Base-by-base conservation (phyloP, 768 basidiomycete species). In the Roridomyces roridus region DNA sequence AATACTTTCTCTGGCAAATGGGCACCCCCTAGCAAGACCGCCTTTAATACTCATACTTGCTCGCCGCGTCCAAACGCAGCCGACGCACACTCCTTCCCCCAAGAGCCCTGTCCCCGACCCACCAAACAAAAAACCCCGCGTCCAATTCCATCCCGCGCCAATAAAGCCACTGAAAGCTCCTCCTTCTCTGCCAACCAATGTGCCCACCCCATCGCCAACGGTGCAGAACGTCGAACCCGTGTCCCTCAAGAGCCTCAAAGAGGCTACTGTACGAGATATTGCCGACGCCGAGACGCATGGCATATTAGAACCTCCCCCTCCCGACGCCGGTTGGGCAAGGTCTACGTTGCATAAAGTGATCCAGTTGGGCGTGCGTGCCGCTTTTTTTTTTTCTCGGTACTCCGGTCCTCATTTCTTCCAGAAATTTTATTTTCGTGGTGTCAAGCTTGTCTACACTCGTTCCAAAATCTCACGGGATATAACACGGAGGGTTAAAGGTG, bases 381-480 rank as follows among this genome's bases (percentile, higher is more conserved):
- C 42, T 15, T 42, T 20, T 5, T 20, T 35, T 41, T 48, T 56
- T 25, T 69, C 18, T 40, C 18, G 46, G 20, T 28, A 21, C 41
- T n/a, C n/a, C n/a, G n/a, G 15, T 8, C 45, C 55, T 54, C 18
- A 44, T 43, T 15, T 31, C 12, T 21, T 24, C 10, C 65, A 88
- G 88, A 92, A 92, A 88, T 95, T 95, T 71, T 95, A 95, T 72
- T 87, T 77, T 65, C 79, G 84, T 31, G 93, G 92, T 24, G 75
- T 90, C 55, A 91, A 87, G 71, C 78, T 89, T 56, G 85, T 94
- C 59, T 82, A 84, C 65, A 77, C 79, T 31, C 83, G 93, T 58
- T 78, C 84, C 15, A 76, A 76, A 62, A 79, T 84, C 37, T 84
- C 80, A 17, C 70, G 73, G 6, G 75, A 71, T 10, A 90, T 94